phyloP scores from a whole-genome alignment of 495 filamentous ascomycete species.

The Penicillium arizonense region DNA sequence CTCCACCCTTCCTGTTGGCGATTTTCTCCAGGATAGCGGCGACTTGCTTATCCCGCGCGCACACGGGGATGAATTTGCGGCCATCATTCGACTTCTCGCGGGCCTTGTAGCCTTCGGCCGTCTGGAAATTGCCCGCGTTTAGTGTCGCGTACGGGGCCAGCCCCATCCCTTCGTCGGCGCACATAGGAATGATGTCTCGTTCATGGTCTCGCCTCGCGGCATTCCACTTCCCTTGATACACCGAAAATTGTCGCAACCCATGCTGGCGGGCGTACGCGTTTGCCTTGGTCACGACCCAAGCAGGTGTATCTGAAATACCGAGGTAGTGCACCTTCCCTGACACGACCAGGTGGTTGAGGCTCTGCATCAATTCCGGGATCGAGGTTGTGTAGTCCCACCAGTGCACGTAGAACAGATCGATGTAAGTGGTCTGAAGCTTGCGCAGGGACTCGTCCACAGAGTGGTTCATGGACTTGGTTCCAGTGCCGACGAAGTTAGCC shows the following conservation, averaged over 20 bases:
- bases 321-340: slow-evolving; percentile 69
- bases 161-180: slow-evolving; percentile 34
- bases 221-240: slow-evolving; percentile 33
- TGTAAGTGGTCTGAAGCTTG: slow-evolving; percentile 62
- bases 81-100: slow-evolving; percentile 28
- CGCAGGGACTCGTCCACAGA: slow-evolving; percentile 52
- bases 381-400: slow-evolving; percentile 65
- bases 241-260: slow-evolving; percentile 22
- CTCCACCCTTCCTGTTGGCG: slow-evolving; percentile 44
- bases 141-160: slow-evolving; percentile 33
- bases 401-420: slow-evolving; percentile 60
- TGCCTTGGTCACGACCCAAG: slow-evolving; percentile 37
- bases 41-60: slow-evolving; percentile 50
- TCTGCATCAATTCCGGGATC: slow-evolving; percentile 69
- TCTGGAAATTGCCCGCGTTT: slow-evolving; percentile 31
- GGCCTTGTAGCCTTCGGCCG: slow-evolving; percentile 16
- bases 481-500: slow-evolving; percentile 56
- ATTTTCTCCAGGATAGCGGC: slow-evolving; percentile 57
- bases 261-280: slow-evolving; percentile 31
- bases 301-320: slow-evolving; percentile 63
- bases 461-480: slow-evolving; percentile 54
- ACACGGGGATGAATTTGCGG: slow-evolving; percentile 27
- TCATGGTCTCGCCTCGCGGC: slow-evolving; percentile 26
- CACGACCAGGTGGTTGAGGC: slow-evolving; percentile 57
- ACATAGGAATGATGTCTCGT: slow-evolving; percentile 36